Evolutionary conservation across 495 filamentous ascomycete species (phyloP), one percentile per base, ranked within the genome.

Genomic region (Trichocladium antarcticum): DNA sequence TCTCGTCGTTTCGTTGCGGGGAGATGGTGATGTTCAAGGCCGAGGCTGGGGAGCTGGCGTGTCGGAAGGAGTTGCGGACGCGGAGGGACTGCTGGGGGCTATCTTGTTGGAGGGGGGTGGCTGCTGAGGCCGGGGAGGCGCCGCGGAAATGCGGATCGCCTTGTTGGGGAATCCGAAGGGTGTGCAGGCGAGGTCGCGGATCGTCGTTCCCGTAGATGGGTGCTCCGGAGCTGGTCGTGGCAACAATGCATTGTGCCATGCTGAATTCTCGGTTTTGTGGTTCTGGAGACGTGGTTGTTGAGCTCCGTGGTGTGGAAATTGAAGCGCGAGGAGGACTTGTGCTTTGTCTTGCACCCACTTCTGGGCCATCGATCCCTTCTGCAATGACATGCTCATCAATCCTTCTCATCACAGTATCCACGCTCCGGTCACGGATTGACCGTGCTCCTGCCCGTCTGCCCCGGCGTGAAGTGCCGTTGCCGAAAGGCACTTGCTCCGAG

Each of bases 301-400:
- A 50, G 16, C 40, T 37, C 14, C 12, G 32, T 24, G 37, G 27
- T 3, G 36, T 10, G 7, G 42, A 14, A 11, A 20, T 16, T 15
- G 17, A 31, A n/a, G 31, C 42, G 17, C 12, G 39, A 27, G 22
- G 19, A 6, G 21, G 38, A n/a, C 27, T 11, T 1, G 19, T 37
- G 20, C 8, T 22, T 29, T 29, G 27, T 10, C 10, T 29, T 5
- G 27, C 5, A 29, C 7, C 9, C 4, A 11, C 31, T 2, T 32
- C 31, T 3, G 31, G 31, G 17, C 9, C 38, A 4, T 43, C 9
- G 12, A 5, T 42, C 4, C 44, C 42, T 5, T 42, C 47, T 8
- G 31, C 15, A 10, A 11, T 28, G 5, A 43, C 38, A 31, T 56
- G 21, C 31, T 59, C 57, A 36, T 56, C 57, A 42, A 59, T 59